These are phyloP conservation scores for Suhomyces faveliae DNA, from an alignment of 805 yeast genomes.

Conservation along the genomic window DNA sequence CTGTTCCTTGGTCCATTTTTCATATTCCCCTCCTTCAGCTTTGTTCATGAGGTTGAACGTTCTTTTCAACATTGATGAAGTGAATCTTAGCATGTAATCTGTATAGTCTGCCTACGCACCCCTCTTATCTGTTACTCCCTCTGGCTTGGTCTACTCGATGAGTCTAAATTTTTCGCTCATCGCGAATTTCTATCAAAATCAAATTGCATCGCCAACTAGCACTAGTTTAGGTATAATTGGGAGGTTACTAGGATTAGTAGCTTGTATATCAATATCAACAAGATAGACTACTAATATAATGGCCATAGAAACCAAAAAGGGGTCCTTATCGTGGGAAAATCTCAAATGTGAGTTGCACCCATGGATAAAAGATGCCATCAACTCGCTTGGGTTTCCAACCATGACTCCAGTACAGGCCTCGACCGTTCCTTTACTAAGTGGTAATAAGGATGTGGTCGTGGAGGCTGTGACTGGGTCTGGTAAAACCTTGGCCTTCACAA, in stretches of 20 bases:
- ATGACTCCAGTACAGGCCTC: conserved; percentile 99
- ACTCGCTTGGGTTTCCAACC: conserved; percentile 67
- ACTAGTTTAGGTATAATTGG: background rate
- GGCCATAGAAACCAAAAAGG: conserved; percentile 25
- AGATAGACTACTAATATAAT: background rate
- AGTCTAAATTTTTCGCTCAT: conserved; percentile 1
- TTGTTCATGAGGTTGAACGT: conserved; percentile 20
- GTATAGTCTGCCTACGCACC: background rate
- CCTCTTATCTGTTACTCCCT: background rate
- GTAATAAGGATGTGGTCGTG: conserved; percentile 91
- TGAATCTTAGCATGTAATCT: conserved; percentile 1
- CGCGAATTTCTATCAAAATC: background rate
- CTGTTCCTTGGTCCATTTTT: conserved; percentile 63
- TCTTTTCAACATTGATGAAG: conserved; percentile 24
- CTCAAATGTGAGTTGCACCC: conserved; percentile 54
- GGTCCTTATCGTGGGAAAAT: conserved; percentile 61
- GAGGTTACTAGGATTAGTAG: background rate
- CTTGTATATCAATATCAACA: too few relatives aligned
- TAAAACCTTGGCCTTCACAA: conserved; percentile 86
- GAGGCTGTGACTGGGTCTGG: conserved; percentile 99
- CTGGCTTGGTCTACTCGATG: background rate
- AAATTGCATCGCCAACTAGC: background rate
- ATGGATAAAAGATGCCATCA: conserved; percentile 71
- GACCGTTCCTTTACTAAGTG: conserved; percentile 78
- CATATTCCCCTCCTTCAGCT: conserved; percentile 39